Percentiles rank a stretch among this genome's conserved stretches.
phyloP scores from a whole-genome alignment of 768 basidiomycete species.

The Agrocybe pediades region DNA sequence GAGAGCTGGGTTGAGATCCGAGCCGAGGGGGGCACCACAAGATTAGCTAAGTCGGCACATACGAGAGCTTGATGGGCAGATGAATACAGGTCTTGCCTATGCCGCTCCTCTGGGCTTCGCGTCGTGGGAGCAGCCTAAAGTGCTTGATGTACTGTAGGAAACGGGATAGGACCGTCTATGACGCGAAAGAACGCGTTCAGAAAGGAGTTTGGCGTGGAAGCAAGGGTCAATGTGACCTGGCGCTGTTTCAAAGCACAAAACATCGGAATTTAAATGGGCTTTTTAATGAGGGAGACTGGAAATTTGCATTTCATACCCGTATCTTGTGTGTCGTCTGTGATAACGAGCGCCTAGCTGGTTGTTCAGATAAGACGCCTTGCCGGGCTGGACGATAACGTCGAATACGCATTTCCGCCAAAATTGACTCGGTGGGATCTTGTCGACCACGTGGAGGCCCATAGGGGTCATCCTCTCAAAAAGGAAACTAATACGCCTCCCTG shows the following conservation, averaged over 20 bases:
- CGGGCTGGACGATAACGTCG: neutral
- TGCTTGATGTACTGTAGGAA: neutral
- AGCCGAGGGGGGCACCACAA: slow-evolving; percentile 21
- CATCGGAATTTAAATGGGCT: neutral
- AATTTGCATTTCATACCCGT: neutral
- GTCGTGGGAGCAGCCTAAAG: neutral
- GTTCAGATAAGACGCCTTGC: neutral
- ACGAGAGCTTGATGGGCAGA: slow-evolving; percentile 13
- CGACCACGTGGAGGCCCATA: slow-evolving; percentile 3
- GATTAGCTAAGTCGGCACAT: slow-evolving; percentile 25
- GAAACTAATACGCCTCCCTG: too few relatives aligned
- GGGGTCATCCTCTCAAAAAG: slow-evolving; percentile 1
- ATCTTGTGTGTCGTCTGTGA: neutral
- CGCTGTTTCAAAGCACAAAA: neutral
- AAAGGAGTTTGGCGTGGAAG: neutral
- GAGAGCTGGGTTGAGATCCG: slow-evolving; percentile 25
- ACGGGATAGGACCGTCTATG: neutral
- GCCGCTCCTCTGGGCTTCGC: slow-evolving; percentile 2
- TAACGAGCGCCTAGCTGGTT: neutral
- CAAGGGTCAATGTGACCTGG: neutral
- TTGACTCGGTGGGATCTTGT: neutral
- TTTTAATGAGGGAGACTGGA: neutral
- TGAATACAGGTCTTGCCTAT: neutral
- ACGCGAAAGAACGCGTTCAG: slow-evolving; percentile 29
- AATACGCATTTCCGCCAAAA: neutral